These are phyloP conservation scores for Alternaria sp. DNA, from an alignment of 2,329 filamentous ascomycete species.

Conservation along the genomic window DNA sequence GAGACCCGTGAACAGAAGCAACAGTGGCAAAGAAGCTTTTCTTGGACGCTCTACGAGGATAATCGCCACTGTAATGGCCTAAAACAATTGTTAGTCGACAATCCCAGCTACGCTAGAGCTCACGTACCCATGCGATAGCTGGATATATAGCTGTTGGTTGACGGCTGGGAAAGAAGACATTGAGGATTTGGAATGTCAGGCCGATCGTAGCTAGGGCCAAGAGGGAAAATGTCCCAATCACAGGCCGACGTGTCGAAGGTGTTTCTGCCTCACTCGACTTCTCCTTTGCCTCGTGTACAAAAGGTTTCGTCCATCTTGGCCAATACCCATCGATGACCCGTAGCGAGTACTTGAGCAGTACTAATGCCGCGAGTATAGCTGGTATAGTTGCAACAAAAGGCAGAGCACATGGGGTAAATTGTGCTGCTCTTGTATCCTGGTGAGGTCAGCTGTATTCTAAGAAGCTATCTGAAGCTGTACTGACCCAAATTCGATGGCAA, in stretches of 20 bases:
- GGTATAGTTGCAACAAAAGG: conserved; percentile 52
- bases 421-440: conserved; percentile 48
- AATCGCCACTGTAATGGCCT: conserved; percentile 50
- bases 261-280: conserved; percentile 41
- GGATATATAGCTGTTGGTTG: conserved; percentile 36
- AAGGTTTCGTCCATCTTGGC: conserved; percentile 62
- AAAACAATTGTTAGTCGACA: conserved; percentile 21
- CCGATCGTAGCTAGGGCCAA: conserved; percentile 37
- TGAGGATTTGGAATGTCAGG: conserved; percentile 36
- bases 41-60: conserved; percentile 52
- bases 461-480: background rate
- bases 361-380: conserved; percentile 44
- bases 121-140: conserved; percentile 46
- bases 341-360: conserved; percentile 50
- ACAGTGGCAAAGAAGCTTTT: conserved; percentile 51
- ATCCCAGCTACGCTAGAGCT: background rate
- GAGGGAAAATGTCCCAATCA: conserved; percentile 34
- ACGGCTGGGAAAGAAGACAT: conserved; percentile 30
- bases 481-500: conserved; percentile 42
- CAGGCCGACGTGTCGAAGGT: conserved; percentile 39
- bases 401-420: conserved; percentile 52
- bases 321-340: conserved; percentile 44
- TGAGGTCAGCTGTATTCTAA: conserved; percentile 17
- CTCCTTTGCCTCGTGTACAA: conserved; percentile 52
- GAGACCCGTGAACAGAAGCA: conserved; percentile 49